A percentile compares a stretch with the other conserved stretches of the same genome.
These are phyloP conservation scores for Didymella arachidicola DNA, from an alignment of 2,329 filamentous ascomycete species.

Conservation along the genomic window DNA sequence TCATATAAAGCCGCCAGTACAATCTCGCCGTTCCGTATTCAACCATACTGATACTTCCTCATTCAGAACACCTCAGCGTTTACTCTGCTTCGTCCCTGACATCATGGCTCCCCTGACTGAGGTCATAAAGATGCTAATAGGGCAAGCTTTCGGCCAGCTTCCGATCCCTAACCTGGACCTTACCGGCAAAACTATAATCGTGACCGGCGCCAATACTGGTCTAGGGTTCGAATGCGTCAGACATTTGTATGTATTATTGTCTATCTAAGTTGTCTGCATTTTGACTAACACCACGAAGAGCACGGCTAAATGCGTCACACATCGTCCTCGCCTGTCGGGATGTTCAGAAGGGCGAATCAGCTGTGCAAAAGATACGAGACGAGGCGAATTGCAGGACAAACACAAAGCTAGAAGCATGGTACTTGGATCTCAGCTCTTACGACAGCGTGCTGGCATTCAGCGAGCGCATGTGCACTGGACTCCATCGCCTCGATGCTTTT, in stretches of 20 bases:
- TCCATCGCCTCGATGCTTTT: background rate
- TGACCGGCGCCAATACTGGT: background rate
- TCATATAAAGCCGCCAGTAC: background rate
- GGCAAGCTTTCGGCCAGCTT: too few relatives aligned
- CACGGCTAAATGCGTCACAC: background rate
- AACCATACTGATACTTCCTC: background rate
- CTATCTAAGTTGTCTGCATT: background rate
- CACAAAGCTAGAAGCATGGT: background rate
- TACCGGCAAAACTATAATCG: too few relatives aligned
- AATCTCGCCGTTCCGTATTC: too few relatives aligned
- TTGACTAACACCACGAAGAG: background rate
- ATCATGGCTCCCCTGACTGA: too few relatives aligned
- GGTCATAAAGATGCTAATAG: too few relatives aligned
- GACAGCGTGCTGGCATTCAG: background rate
- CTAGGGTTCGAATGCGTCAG: background rate
- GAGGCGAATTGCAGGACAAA: background rate
- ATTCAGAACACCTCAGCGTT: too few relatives aligned
- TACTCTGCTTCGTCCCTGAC: too few relatives aligned
- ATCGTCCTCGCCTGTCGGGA: background rate
- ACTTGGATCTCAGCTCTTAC: background rate
- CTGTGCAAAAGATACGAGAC: background rate
- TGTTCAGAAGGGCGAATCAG: background rate
- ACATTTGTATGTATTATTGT: background rate
- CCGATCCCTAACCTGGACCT: too few relatives aligned
- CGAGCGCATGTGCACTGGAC: background rate